Conservation (phyloP, 2,329 filamentous ascomycete genomes). For the Pseudogymnoascus sp. region DNA sequence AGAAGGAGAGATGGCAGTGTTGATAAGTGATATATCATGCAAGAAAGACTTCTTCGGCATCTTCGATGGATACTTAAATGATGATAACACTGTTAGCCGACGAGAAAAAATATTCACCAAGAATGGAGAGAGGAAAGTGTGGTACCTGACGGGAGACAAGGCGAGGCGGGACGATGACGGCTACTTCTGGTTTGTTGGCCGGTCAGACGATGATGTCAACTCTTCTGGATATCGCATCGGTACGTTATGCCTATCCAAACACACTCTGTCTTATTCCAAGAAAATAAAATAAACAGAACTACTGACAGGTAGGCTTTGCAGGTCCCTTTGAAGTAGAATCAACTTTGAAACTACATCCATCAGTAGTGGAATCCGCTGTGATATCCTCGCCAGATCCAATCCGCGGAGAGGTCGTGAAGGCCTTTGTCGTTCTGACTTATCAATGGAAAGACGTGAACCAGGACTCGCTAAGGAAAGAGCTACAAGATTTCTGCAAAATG, state of each 20-base stretch:
- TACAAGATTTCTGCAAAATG: conserved; percentile 35
- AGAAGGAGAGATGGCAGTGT: conserved; percentile 34
- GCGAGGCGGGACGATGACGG: conserved; percentile 28
- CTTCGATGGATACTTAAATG: conserved; percentile 16
- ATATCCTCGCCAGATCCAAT: conserved; percentile 32
- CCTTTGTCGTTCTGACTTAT: conserved; percentile 32
- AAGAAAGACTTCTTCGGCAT: conserved; percentile 15
- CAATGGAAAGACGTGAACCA: conserved; percentile 18
- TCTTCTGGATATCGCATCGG: conserved; percentile 34
- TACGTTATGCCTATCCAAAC: conserved; percentile 11
- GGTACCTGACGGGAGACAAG: conserved; percentile 33
- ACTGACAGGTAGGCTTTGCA: conserved; percentile 10
- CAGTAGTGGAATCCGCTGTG: conserved; percentile 34
- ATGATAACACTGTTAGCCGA: background rate
- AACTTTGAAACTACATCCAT: conserved; percentile 33
- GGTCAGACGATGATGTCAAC: conserved; percentile 35
- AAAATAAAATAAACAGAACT: background rate
- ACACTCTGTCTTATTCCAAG: too few species aligned
- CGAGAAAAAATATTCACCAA: conserved; percentile 7
- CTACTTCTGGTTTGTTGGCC: conserved; percentile 32
- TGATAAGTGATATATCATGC: conserved; percentile 14
- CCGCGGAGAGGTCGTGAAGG: conserved; percentile 35
- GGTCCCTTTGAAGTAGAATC: conserved; percentile 37
- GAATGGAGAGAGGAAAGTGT: conserved; percentile 6
- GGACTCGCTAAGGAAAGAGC: conserved; percentile 25